Evolutionary conservation across 345 rosid species (phyloP).

Genomic region (Hibiscus mutabilis): DNA sequence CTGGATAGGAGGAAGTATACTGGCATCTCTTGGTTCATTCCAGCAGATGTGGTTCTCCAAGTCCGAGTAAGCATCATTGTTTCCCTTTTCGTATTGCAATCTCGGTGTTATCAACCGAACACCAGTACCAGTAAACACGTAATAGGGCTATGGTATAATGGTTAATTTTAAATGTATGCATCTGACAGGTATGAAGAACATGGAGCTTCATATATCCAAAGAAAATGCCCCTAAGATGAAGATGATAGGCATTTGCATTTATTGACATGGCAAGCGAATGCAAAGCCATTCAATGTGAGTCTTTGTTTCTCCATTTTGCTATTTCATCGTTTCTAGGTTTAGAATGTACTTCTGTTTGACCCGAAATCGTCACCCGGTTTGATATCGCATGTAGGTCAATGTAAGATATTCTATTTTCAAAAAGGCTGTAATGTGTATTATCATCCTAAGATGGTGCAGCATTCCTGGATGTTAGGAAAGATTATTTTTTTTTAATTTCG

Average conservation of each 20-base stretch:
- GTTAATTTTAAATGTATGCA: not conserved
- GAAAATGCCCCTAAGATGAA: constrained; percentile 76
- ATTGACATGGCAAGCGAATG: not conserved
- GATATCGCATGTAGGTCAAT: too few species aligned
- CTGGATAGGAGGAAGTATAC: constrained; percentile 87
- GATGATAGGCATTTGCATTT: not conserved
- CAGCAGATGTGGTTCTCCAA: constrained; percentile 99
- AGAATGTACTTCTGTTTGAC: too few species aligned
- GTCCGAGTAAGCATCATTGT: constrained; percentile 47
- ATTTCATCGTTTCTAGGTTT: too few species aligned
- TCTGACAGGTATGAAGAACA: constrained; percentile 92
- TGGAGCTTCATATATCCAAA: constrained; percentile 88
- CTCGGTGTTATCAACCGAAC: not conserved
- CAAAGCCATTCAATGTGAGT: too few species aligned
- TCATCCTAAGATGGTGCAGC: too few species aligned
- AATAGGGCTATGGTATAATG: not conserved
- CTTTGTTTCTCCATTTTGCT: too few species aligned
- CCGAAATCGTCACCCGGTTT: too few species aligned
- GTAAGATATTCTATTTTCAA: too few species aligned
- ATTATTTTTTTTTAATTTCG: too few species aligned
- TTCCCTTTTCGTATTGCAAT: not conserved
- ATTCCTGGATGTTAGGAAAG: too few species aligned
- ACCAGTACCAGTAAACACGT: not conserved
- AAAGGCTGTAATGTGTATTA: too few species aligned
- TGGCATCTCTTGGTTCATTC: constrained; percentile 88